A percentile compares a stretch with the other conserved stretches of the same genome.
Evolutionary conservation across 768 basidiomycete species (phyloP).

Genomic region (Suillus brevipes): DNA sequence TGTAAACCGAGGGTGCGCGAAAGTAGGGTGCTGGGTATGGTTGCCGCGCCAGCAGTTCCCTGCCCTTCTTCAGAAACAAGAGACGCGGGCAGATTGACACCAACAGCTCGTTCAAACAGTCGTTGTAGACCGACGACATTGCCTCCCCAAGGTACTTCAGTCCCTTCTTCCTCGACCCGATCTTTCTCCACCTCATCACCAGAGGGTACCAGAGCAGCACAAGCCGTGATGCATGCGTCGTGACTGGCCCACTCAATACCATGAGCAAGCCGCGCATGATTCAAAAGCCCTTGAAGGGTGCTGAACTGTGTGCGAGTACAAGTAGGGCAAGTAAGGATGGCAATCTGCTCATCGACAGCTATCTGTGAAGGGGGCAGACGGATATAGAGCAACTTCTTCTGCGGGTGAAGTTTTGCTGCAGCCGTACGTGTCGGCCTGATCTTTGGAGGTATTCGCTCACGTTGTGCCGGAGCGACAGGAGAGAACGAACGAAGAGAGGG

Average conservation of each 20-base stretch:
- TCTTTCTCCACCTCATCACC: slow-evolving; percentile 37
- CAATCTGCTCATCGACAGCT: slow-evolving; percentile 30
- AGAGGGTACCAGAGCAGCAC: slow-evolving; percentile 37
- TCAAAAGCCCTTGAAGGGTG: slow-evolving; percentile 51
- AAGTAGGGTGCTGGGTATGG: slow-evolving; percentile 38
- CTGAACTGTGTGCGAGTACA: slow-evolving; percentile 50
- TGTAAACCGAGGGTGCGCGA: slow-evolving; percentile 51
- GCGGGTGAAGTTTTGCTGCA: slow-evolving; percentile 25
- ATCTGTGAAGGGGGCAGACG: slow-evolving; percentile 29
- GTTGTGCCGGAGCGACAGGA: slow-evolving; percentile 17
- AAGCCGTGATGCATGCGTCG: slow-evolving; percentile 50
- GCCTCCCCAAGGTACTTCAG: slow-evolving; percentile 33
- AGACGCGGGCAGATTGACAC: slow-evolving; percentile 24
- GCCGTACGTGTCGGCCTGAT: slow-evolving; percentile 28
- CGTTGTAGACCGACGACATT: slow-evolving; percentile 46
- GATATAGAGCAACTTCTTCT: slow-evolving; percentile 43
- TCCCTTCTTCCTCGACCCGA: slow-evolving; percentile 39
- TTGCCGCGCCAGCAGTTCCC: neutral
- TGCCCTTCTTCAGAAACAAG: slow-evolving; percentile 3
- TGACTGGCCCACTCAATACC: slow-evolving; percentile 49
- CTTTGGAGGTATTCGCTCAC: slow-evolving; percentile 22
- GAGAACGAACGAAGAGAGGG: slow-evolving; percentile 24
- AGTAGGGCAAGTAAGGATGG: slow-evolving; percentile 41
- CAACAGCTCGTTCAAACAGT: slow-evolving; percentile 53
- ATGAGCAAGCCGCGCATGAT: slow-evolving; percentile 52